Evolutionary conservation across 208 protist species (phyloP).

Genomic region (Acanthamoeba sp.): DNA sequence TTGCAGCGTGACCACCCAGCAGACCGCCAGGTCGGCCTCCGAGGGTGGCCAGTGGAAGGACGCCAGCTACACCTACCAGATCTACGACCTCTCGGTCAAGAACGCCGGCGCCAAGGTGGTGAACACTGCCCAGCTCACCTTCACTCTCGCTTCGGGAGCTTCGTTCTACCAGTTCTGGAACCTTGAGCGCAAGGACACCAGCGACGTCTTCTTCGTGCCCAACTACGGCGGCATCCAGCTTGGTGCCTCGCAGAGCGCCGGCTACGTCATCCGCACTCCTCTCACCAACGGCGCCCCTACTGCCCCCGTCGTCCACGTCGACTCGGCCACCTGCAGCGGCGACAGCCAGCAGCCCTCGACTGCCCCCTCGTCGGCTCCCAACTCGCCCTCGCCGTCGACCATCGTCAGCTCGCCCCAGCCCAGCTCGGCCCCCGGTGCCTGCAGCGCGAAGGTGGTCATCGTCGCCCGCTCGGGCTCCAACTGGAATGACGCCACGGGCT

Average conservation of each 20-base stretch:
- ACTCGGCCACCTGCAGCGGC: neutral
- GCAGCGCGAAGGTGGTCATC: neutral
- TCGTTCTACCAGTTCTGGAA: slow-evolving; percentile 1
- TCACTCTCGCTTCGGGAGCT: neutral
- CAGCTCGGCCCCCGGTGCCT: neutral
- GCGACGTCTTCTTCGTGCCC: neutral
- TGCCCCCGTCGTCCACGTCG: neutral
- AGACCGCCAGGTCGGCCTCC: neutral
- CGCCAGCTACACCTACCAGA: slow-evolving; percentile 17
- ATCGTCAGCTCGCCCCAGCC: neutral
- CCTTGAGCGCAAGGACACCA: neutral
- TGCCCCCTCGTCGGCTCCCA: neutral
- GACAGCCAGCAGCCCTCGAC: neutral
- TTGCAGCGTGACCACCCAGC: neutral
- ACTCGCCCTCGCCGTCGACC: neutral
- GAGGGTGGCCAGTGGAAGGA: slow-evolving; percentile 23
- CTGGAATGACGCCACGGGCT: neutral
- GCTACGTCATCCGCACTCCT: neutral
- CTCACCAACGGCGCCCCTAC: neutral
- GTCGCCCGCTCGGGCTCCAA: slow-evolving; percentile 11
- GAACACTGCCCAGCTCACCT: neutral
- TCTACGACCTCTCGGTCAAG: neutral
- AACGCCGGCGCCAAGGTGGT: neutral
- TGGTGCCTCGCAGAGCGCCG: neutral
- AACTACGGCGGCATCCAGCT: slow-evolving; percentile 25